Conservation (phyloP, 2,329 filamentous ascomycete species). For the Fusarium albosuccineum region DNA sequence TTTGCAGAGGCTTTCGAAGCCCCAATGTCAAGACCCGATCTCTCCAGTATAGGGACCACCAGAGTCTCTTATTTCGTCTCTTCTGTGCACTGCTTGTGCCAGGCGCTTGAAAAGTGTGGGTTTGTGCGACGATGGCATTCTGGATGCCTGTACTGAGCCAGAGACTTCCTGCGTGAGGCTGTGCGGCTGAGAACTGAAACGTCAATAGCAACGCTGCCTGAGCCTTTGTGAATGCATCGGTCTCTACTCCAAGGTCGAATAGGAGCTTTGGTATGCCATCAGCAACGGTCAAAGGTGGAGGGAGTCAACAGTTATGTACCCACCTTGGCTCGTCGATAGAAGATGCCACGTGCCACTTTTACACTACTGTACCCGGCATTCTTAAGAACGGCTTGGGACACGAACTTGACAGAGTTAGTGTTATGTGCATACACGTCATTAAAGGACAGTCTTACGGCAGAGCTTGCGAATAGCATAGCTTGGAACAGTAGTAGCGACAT, state of each 20-base stretch:
- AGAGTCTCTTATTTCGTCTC: slow-evolving; percentile 18
- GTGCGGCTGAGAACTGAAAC: slow-evolving; percentile 33
- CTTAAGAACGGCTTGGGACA: slow-evolving; percentile 32
- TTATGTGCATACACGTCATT: fast-evolving
- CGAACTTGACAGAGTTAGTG: slow-evolving; percentile 23
- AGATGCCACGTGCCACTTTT: slow-evolving; percentile 33
- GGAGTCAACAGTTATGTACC: not conserved
- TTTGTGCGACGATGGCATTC: slow-evolving; percentile 32
- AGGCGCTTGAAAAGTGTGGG: slow-evolving; percentile 25
- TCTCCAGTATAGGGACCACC: slow-evolving; percentile 29
- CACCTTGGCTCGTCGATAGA: slow-evolving; percentile 35
- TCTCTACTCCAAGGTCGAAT: slow-evolving; percentile 30
- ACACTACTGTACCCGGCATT: slow-evolving; percentile 33
- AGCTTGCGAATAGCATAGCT: slow-evolving; percentile 35
- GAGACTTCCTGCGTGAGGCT: slow-evolving; percentile 33
- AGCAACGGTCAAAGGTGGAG: not conserved
- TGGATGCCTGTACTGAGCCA: slow-evolving; percentile 34
- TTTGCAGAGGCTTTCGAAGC: slow-evolving; percentile 10
- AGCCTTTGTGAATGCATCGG: slow-evolving; percentile 25
- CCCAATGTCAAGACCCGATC: slow-evolving; percentile 13
- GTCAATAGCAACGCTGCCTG: slow-evolving; percentile 33
- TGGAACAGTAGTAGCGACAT: slow-evolving; percentile 27
- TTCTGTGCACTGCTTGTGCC: not conserved
- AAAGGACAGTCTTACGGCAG: slow-evolving; percentile 8
- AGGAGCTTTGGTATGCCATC: slow-evolving; percentile 4